phyloP scores from a whole-genome alignment of 495 filamentous ascomycete species.

The Cryomyces antarcticus region DNA sequence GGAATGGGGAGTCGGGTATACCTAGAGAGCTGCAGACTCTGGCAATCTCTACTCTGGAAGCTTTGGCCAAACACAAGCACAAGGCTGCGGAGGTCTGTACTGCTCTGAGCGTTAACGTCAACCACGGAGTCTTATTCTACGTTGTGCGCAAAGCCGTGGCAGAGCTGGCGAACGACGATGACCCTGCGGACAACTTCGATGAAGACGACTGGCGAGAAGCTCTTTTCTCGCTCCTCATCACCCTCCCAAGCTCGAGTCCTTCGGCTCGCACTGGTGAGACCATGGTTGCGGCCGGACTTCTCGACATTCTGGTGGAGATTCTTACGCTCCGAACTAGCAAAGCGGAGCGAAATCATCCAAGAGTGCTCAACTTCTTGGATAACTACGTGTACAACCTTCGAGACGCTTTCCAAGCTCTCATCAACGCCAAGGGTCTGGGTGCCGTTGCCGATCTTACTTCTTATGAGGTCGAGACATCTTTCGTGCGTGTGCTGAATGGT shows the following conservation, averaged over 20 bases:
- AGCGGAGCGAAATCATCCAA: conserved; percentile 62
- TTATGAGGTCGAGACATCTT: conserved; percentile 53
- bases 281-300: conserved; percentile 67
- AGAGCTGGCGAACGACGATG: conserved; percentile 39
- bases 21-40: conserved; percentile 65
- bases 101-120: conserved; percentile 79
- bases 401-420: conserved; percentile 61
- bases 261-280: conserved; percentile 46
- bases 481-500: conserved; percentile 39
- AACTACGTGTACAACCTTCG: conserved; percentile 62
- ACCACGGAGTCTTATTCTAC: conserved; percentile 91
- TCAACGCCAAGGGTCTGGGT: conserved; percentile 63
- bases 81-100: conserved; percentile 65
- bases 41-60: conserved; percentile 61
- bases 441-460: conserved; percentile 67
- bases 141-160: conserved; percentile 75
- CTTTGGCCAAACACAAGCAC: conserved; percentile 53
- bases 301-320: conserved; percentile 77
- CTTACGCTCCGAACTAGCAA: conserved; percentile 65
- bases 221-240: conserved; percentile 60
- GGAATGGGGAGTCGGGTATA: conserved; percentile 41
- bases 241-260: conserved; percentile 39
- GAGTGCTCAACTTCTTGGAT: conserved; percentile 68
- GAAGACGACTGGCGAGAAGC: conserved; percentile 77
- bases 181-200: conserved; percentile 27